Evolutionary conservation across 805 yeast genomes (phyloP).

Genomic region (Suhomyces emberorum): DNA sequence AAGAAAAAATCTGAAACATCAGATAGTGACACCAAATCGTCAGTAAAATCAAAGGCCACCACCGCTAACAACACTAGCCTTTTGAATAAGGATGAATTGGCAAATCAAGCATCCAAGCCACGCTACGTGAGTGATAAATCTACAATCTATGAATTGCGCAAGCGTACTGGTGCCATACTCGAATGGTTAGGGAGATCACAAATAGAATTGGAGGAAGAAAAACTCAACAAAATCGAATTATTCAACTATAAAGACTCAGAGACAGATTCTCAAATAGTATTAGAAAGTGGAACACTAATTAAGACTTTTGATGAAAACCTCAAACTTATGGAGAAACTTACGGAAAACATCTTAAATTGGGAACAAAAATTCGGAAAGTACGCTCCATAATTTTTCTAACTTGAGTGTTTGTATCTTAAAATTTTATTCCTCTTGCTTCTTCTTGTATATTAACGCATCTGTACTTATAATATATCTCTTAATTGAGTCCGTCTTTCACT

Average conservation of each 20-base stretch:
- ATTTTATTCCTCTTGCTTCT: background rate
- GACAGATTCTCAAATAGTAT: slow-evolving; percentile 11
- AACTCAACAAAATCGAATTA: slow-evolving; percentile 50
- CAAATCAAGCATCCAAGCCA: slow-evolving; percentile 76
- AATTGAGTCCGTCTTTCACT: slow-evolving; percentile 41
- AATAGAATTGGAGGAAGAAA: slow-evolving; percentile 74
- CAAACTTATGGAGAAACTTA: slow-evolving; percentile 64
- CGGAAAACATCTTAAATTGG: slow-evolving; percentile 73
- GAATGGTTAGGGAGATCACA: slow-evolving; percentile 90
- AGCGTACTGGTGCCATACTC: slow-evolving; percentile 82
- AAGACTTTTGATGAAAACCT: slow-evolving; percentile 58
- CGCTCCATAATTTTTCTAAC: slow-evolving; percentile 30
- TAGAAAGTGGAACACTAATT: slow-evolving; percentile 26
- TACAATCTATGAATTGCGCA: slow-evolving; percentile 77
- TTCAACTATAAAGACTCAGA: slow-evolving; percentile 41
- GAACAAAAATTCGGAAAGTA: slow-evolving; percentile 65
- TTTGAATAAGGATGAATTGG: slow-evolving; percentile 41
- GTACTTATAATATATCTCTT: slow-evolving; percentile 23
- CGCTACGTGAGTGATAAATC: slow-evolving; percentile 75
- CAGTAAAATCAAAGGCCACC: background rate
- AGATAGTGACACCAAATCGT: slow-evolving; percentile 2
- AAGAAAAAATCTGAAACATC: slow-evolving; percentile 4
- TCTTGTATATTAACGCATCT: background rate
- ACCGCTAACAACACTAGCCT: slow-evolving; percentile 6
- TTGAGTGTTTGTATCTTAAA: too few relatives aligned